Evolutionary conservation across 768 basidiomycete species (phyloP).

Genomic region (Amyloporia xantha): DNA sequence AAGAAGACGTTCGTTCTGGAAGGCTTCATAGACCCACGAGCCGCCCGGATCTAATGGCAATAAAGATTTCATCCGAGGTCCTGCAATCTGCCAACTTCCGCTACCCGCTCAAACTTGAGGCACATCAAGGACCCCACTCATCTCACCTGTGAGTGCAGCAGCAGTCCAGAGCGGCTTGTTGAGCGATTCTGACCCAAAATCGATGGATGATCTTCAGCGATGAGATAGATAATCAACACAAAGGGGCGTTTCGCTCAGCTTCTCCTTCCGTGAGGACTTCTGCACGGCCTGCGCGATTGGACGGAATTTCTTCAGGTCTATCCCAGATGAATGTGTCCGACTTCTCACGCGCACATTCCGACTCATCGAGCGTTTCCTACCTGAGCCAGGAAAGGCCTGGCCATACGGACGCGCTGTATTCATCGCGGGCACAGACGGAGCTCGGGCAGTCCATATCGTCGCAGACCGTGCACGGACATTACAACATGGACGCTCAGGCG

Average conservation of each 20-base stretch:
- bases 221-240: constrained; percentile 17
- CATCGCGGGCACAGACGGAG: neutral
- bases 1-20: constrained; percentile 69
- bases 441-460: neutral
- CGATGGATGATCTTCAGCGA: no score
- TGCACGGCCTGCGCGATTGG: constrained; percentile 8
- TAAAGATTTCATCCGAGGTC: constrained; percentile 71
- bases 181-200: no score
- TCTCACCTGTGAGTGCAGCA: constrained; percentile 52
- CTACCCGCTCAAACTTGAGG: constrained; percentile 74
- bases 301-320: constrained; percentile 19
- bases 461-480: neutral
- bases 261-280: constrained; percentile 5
- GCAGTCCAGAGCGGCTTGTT: no score
- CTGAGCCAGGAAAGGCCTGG: constrained; percentile 7
- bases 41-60: constrained; percentile 61
- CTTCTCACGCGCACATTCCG: constrained; percentile 12
- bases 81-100: constrained; percentile 79
- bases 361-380: constrained; percentile 10
- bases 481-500: neutral
- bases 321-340: constrained; percentile 4
- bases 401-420: constrained; percentile 5
- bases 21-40: constrained; percentile 63
- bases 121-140: constrained; percentile 61
- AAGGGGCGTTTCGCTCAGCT: constrained; percentile 7